These are phyloP conservation scores for Fusarium torreyae DNA, from an alignment of 2,329 filamentous ascomycete species.

Conservation along the genomic window DNA sequence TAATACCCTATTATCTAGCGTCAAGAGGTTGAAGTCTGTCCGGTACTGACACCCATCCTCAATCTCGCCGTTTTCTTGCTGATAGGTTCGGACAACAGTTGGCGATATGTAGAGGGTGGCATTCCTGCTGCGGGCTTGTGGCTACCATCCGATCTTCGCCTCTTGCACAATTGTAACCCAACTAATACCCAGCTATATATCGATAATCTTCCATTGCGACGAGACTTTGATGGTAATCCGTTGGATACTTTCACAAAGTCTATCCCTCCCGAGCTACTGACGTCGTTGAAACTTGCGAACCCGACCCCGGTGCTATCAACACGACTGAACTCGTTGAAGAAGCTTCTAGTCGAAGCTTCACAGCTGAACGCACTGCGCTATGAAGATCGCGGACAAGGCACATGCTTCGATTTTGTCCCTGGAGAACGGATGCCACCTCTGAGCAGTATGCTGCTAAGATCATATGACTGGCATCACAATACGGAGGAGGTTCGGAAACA, in stretches of 20 bases:
- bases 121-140: conserved; percentile 50
- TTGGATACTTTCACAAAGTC: conserved; percentile 56
- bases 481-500: conserved; percentile 56
- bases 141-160: conserved; percentile 59
- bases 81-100: conserved; percentile 50
- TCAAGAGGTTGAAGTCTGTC: conserved; percentile 57
- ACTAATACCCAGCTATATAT: conserved; percentile 56
- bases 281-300: conserved; percentile 59
- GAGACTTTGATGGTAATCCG: conserved; percentile 54
- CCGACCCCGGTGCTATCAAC: conserved; percentile 60
- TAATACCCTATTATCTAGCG: conserved; percentile 54
- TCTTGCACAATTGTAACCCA: conserved; percentile 49
- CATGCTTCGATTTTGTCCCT: conserved; percentile 58
- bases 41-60: conserved; percentile 52
- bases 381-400: conserved; percentile 62
- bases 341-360: conserved; percentile 57
- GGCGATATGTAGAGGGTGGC: conserved; percentile 56
- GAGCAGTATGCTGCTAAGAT: conserved; percentile 59
- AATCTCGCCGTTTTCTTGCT: conserved; percentile 12
- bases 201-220: conserved; percentile 59
- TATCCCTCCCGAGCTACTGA: conserved; percentile 58
- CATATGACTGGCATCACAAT: conserved; percentile 66
- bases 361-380: conserved; percentile 60
- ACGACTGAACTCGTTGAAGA: conserved; percentile 60
- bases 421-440: conserved; percentile 62